Conservation (phyloP, 2,329 filamentous ascomycete genomes). For the Aspergillus glaucus region DNA sequence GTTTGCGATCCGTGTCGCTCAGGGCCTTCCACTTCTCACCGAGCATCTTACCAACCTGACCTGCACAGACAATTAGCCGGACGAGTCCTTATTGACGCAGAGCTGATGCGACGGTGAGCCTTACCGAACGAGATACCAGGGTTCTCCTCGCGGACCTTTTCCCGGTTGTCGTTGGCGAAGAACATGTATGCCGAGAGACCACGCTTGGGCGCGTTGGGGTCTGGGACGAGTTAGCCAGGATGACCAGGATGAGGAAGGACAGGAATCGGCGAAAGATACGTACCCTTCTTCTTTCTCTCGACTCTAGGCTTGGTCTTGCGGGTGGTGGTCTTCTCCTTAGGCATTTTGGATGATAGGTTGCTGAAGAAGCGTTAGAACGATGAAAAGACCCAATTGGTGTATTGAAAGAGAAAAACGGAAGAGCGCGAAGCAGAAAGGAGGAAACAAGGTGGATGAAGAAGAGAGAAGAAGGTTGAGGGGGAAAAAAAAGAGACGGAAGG, state of each 20-base stretch:
- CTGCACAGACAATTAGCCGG: slow-evolving; percentile 37
- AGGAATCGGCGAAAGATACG: slow-evolving; percentile 15
- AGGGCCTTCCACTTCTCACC: slow-evolving; percentile 99
- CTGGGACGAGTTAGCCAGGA: slow-evolving; percentile 42
- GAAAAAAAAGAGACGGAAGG: slow-evolving; percentile 5
- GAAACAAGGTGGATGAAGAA: slow-evolving; percentile 6
- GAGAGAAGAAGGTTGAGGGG: background rate
- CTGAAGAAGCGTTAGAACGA: slow-evolving; percentile 5
- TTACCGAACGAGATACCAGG: slow-evolving; percentile 92
- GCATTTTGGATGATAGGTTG: slow-evolving; percentile 49
- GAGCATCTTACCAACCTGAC: slow-evolving; percentile 95
- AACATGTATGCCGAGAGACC: slow-evolving; percentile 99
- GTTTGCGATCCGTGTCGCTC: slow-evolving; percentile 82
- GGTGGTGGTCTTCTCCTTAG: slow-evolving; percentile 60
- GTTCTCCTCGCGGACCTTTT: slow-evolving; percentile 97
- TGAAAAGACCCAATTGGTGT: background rate
- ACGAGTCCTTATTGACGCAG: background rate
- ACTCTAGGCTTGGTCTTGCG: slow-evolving; percentile 55
- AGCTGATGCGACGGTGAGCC: slow-evolving; percentile 17
- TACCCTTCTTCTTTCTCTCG: slow-evolving; percentile 69
- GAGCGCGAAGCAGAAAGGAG: background rate
- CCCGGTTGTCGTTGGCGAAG: slow-evolving; percentile 98
- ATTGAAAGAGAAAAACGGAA: background rate
- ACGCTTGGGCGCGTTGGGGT: slow-evolving; percentile 97
- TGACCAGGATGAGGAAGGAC: slow-evolving; percentile 1